Percentiles rank a stretch among this genome's conserved stretches.
These are phyloP conservation scores for Beauveria brongniartii DNA, from an alignment of 2,329 filamentous ascomycete genomes.

Conservation along the genomic window DNA sequence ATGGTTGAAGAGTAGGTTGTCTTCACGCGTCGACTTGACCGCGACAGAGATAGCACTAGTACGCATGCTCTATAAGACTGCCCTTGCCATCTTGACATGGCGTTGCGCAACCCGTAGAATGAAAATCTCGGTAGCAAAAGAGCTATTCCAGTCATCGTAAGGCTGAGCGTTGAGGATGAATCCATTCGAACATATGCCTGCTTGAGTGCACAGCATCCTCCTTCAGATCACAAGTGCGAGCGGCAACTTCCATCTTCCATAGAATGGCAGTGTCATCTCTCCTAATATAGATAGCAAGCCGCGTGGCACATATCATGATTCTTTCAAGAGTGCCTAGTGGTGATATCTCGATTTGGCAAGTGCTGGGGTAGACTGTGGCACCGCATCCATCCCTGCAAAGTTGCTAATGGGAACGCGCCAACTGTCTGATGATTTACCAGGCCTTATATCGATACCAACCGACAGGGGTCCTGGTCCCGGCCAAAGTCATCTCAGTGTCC, in stretches of 20 bases:
- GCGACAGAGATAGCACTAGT: slow-evolving; percentile 29
- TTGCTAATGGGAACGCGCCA: not conserved
- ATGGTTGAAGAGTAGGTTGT: slow-evolving; percentile 28
- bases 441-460: too few relatives aligned
- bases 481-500: not conserved
- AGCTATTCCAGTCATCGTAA: not conserved
- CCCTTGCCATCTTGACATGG: not conserved
- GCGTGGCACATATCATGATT: too few relatives aligned
- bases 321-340: not conserved
- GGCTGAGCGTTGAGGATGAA: not conserved
- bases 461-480: not conserved
- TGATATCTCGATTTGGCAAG: not conserved
- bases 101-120: too few relatives aligned
- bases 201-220: not conserved
- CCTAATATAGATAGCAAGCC: too few relatives aligned
- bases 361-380: too few relatives aligned
- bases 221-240: not conserved
- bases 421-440: too few relatives aligned
- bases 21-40: slow-evolving; percentile 35
- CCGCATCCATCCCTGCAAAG: not conserved
- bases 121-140: not conserved
- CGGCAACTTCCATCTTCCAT: too few relatives aligned
- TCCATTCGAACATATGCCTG: not conserved
- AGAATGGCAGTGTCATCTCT: not conserved
- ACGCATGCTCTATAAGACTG: slow-evolving; percentile 16